phyloP scores from a whole-genome alignment of 2,329 filamentous ascomycete species.

The Calonectria hongkongensis region DNA sequence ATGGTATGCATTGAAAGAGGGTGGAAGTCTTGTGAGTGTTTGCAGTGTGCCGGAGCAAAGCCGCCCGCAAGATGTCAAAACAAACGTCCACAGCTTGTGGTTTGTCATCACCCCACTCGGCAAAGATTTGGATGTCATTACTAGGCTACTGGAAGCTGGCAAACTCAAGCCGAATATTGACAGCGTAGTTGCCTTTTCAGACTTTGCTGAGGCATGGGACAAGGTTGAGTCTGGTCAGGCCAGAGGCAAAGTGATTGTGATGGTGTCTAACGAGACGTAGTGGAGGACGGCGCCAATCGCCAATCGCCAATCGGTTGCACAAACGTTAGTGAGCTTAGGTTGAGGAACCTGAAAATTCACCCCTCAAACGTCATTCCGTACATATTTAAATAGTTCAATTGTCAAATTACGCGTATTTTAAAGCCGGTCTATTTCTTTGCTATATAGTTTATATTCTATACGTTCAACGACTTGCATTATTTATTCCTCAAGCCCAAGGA shows the following conservation, averaged over 20 bases:
- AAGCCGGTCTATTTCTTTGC: background rate
- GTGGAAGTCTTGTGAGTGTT: constrained; percentile 40
- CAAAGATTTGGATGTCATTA: constrained; percentile 41
- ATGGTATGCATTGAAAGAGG: constrained; percentile 43
- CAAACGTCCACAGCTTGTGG: constrained; percentile 28
- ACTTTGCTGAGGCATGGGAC: constrained; percentile 43
- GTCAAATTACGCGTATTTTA: background rate
- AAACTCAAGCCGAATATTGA: constrained; percentile 45
- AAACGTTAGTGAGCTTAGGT: no score
- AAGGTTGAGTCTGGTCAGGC: constrained; percentile 43
- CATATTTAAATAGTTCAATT: background rate
- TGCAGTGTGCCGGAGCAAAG: constrained; percentile 38
- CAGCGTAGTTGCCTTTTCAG: constrained; percentile 38
- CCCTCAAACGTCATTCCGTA: background rate
- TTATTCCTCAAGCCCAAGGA: constrained; percentile 1
- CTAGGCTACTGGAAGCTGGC: constrained; percentile 38
- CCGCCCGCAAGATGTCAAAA: constrained; percentile 38
- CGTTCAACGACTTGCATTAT: background rate
- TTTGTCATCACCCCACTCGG: constrained; percentile 45
- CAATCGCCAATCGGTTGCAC: background rate
- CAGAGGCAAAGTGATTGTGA: constrained; percentile 44
- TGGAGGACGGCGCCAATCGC: background rate
- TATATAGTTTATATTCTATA: background rate
- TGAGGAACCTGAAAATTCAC: background rate
- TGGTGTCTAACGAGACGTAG: constrained; percentile 23